phyloP scores from a whole-genome alignment of 257 asterid species.

The Lycium barbarum region DNA sequence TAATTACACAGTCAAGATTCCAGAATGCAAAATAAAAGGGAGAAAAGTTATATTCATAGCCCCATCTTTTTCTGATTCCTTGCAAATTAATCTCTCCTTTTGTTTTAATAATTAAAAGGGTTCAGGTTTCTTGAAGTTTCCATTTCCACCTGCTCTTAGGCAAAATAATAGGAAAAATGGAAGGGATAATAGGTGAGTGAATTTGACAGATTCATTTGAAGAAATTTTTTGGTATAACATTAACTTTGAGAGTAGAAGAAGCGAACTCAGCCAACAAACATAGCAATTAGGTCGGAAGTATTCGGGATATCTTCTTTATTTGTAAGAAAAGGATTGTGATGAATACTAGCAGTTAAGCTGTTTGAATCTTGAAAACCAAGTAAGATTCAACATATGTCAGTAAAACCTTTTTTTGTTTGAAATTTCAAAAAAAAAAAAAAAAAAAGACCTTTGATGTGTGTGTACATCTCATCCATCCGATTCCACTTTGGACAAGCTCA shows the following conservation, averaged over 20 bases:
- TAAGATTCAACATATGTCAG: constrained; percentile 2
- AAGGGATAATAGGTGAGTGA: constrained; percentile 6
- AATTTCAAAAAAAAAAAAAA: not conserved
- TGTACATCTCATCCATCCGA: constrained; percentile 17
- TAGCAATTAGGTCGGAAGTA: constrained; percentile 39
- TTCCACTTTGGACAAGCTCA: constrained; percentile 29
- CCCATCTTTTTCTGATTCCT: constrained; percentile 28
- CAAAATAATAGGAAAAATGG: constrained; percentile 20
- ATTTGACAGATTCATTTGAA: constrained; percentile 27
- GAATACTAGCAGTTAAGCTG: constrained; percentile 29
- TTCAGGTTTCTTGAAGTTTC: constrained; percentile 20
- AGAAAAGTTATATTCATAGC: constrained; percentile 10
- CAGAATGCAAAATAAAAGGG: not conserved
- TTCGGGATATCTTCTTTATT: constrained; percentile 25
- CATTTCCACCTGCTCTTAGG: constrained; percentile 12
- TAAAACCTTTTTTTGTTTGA: not conserved
- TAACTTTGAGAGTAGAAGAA: constrained; percentile 28
- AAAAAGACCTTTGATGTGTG: not conserved
- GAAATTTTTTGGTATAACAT: constrained; percentile 22
- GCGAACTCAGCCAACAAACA: constrained; percentile 34
- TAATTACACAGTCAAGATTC: constrained; percentile 24
- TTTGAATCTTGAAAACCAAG: constrained; percentile 43
- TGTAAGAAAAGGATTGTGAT: constrained; percentile 34
- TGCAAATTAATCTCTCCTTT: not conserved
- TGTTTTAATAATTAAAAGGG: constrained; percentile 9